A percentile compares a stretch with the other conserved stretches of the same genome.
phyloP scores from a whole-genome alignment of 2,329 filamentous ascomycete genomes.

The Aspergillus tubingensis region DNA sequence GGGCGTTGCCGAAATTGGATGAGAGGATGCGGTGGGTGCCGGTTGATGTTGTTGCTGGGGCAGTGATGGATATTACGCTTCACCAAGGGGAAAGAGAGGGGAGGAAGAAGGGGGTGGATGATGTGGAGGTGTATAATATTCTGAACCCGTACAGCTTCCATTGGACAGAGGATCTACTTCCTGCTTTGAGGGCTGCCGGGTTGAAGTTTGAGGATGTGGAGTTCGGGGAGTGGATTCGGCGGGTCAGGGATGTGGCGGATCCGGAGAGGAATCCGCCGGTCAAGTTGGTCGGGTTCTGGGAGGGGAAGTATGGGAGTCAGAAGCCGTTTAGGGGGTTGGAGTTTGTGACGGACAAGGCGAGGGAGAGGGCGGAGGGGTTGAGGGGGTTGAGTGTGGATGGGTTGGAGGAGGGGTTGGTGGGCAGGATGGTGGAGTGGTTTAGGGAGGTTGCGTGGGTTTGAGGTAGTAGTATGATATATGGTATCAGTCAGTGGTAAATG shows the following conservation, averaged over 20 bases:
- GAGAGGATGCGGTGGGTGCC: constrained; percentile 50
- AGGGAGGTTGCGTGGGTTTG: neutral
- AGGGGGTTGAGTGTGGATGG: constrained; percentile 1
- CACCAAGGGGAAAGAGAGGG: constrained; percentile 17
- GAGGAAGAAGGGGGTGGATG: no score
- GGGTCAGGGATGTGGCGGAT: constrained; percentile 51
- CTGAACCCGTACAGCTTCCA: constrained; percentile 53
- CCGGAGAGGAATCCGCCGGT: constrained; percentile 53
- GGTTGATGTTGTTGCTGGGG: constrained; percentile 45
- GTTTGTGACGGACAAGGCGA: constrained; percentile 25
- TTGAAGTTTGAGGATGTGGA: constrained; percentile 32
- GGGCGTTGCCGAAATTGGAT: constrained; percentile 49
- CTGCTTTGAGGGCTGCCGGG: constrained; percentile 52
- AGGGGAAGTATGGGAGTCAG: constrained; percentile 50
- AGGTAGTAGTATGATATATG: neutral
- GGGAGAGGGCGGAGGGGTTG: constrained; percentile 16
- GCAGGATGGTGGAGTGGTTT: constrained; percentile 42
- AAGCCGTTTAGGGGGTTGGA: constrained; percentile 9
- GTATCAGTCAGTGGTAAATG: neutral
- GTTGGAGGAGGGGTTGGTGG: constrained; percentile 30
- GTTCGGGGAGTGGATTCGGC: constrained; percentile 31
- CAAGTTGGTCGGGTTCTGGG: constrained; percentile 58
- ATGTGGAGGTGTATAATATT: constrained; percentile 51
- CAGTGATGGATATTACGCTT: constrained; percentile 33
- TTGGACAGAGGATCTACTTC: constrained; percentile 58